Conservation (phyloP, 2,329 filamentous ascomycete species). For the Sporothrix phasma region DNA sequence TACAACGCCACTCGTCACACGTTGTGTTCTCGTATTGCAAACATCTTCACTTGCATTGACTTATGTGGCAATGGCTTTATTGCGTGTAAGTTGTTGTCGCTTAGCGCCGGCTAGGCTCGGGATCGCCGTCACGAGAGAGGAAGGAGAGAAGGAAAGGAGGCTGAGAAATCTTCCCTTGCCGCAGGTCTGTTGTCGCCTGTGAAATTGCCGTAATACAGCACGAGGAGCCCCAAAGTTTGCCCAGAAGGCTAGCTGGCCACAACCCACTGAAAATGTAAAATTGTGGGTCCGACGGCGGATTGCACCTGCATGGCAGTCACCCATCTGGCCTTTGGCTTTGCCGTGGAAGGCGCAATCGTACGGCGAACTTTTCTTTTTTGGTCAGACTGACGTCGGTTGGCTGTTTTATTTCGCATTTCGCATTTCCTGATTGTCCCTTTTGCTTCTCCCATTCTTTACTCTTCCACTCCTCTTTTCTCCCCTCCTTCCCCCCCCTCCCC, state of each 20-base stretch:
- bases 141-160: not conserved
- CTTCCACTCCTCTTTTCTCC: not conserved
- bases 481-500: no score
- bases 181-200: not conserved
- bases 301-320: slow-evolving; percentile 1
- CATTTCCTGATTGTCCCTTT: not conserved
- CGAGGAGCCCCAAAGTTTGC: not conserved
- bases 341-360: slow-evolving; percentile 10
- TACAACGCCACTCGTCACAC: no score
- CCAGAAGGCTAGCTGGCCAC: not conserved
- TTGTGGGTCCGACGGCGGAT: not conserved
- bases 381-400: not conserved
- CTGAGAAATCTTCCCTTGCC: not conserved
- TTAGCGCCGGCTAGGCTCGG: slow-evolving; percentile 7
- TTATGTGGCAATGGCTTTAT: not conserved
- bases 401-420: no score
- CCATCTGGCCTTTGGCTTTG: not conserved
- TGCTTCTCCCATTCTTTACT: not conserved
- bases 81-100: not conserved
- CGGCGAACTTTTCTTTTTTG: not conserved
- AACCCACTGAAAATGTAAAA: slow-evolving; percentile 2
- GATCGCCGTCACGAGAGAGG: slow-evolving; percentile 1
- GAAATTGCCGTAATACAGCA: not conserved
- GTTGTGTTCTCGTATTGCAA: no score
- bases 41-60: no score